phyloP scores from a whole-genome alignment of 106 monocot genomes.

The Amphibolis antarctica region DNA sequence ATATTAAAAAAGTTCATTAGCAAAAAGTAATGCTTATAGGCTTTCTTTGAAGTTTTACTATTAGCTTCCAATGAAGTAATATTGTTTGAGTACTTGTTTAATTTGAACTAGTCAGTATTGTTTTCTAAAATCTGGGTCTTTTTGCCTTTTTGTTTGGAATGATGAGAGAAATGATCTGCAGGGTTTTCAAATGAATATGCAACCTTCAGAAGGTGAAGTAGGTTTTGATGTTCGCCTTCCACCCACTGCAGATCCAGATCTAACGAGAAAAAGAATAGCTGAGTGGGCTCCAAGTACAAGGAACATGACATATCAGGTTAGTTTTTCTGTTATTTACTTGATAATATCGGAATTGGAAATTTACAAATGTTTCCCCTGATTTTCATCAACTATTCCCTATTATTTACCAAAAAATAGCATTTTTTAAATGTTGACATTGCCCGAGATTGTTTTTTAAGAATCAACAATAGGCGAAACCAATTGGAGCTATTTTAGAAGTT shows the following conservation, averaged over 20 bases:
- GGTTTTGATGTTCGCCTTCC: slow-evolving; percentile 83
- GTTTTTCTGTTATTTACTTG: not conserved
- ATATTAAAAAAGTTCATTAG: too few relatives aligned
- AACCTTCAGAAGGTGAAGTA: slow-evolving; percentile 86
- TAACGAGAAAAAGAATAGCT: slow-evolving; percentile 41
- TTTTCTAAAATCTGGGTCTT: not conserved
- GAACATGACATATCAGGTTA: slow-evolving; percentile 69
- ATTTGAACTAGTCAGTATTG: not conserved
- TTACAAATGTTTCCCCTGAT: not conserved
- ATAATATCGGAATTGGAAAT: too few relatives aligned
- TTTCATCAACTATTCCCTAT: not conserved
- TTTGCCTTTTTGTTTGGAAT: not conserved
- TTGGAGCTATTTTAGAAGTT: too few relatives aligned
- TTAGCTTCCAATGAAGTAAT: not conserved
- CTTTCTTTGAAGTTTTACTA: too few relatives aligned
- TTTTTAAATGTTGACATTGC: not conserved
- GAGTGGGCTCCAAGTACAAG: slow-evolving; percentile 65
- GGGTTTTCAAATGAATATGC: slow-evolving; percentile 96
- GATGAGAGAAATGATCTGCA: slow-evolving; percentile 5
- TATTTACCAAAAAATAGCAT: not conserved
- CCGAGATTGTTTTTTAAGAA: too few relatives aligned
- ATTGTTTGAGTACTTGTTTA: not conserved
- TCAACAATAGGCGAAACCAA: too few relatives aligned
- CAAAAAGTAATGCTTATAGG: too few relatives aligned
- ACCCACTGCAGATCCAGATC: slow-evolving; percentile 45